These are phyloP conservation scores for Talaromyces piceae DNA, from an alignment of 2,329 filamentous ascomycete genomes.

Conservation along the genomic window DNA sequence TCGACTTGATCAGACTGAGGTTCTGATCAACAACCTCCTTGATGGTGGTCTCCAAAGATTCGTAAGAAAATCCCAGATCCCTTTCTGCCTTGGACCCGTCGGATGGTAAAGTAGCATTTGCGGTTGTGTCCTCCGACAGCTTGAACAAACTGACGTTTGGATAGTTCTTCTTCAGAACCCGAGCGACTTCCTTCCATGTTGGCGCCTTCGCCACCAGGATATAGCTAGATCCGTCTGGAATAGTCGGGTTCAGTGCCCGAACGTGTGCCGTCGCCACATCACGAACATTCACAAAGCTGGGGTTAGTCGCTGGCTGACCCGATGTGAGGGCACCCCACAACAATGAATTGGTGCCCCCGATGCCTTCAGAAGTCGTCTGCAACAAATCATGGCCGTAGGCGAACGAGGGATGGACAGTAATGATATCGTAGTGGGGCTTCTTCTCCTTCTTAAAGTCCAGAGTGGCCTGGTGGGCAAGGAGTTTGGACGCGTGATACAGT, in stretches of 20 bases:
- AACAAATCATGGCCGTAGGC: slow-evolving; percentile 18
- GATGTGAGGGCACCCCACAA: slow-evolving; percentile 12
- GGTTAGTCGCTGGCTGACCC: neutral
- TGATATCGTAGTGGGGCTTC: slow-evolving; percentile 16
- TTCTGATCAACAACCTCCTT: neutral
- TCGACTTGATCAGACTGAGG: neutral
- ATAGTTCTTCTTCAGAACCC: slow-evolving; percentile 8
- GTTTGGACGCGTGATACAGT: slow-evolving; percentile 19
- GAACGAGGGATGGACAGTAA: slow-evolving; percentile 18
- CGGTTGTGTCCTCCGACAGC: neutral
- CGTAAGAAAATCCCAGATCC: neutral
- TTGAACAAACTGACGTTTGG: slow-evolving; percentile 4
- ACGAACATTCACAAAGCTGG: slow-evolving; percentile 16
- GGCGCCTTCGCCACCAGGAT: slow-evolving; percentile 9
- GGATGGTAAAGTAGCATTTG: neutral
- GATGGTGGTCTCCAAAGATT: neutral
- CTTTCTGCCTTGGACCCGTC: neutral
- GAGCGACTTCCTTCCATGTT: slow-evolving; percentile 13
- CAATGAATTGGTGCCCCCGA: neutral
- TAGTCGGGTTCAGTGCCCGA: slow-evolving; percentile 14
- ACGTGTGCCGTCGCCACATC: slow-evolving; percentile 23
- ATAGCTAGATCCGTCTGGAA: slow-evolving; percentile 14
- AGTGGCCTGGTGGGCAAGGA: slow-evolving; percentile 17
- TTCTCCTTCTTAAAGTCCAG: slow-evolving; percentile 14
- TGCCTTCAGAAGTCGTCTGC: slow-evolving; percentile 14